phyloP scores from a whole-genome alignment of 768 basidiomycete genomes.

The Leucosporidium scottii region DNA sequence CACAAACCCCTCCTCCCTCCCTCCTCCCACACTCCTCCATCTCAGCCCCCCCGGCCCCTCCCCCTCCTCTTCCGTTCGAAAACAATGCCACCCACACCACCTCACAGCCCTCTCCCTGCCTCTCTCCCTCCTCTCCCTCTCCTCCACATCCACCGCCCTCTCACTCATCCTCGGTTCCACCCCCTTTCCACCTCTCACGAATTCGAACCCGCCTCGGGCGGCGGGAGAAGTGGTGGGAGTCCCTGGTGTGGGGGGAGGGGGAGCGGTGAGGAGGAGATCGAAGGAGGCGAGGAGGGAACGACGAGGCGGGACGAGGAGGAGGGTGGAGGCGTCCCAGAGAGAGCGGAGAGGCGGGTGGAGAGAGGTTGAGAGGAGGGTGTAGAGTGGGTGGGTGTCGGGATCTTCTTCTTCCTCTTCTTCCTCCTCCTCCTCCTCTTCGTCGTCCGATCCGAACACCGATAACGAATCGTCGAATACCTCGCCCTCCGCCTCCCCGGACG shows the following conservation, averaged over 20 bases:
- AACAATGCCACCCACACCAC: not conserved
- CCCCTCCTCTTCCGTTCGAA: not conserved
- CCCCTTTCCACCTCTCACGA: not conserved
- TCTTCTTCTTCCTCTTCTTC: slow-evolving; percentile 3
- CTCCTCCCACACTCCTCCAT: not conserved
- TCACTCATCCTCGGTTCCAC: not conserved
- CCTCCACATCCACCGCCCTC: not conserved
- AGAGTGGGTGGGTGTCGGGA: slow-evolving; percentile 2
- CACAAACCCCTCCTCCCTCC: not conserved
- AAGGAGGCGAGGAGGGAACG: not conserved
- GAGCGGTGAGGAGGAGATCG: not conserved
- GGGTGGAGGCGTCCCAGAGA: not conserved
- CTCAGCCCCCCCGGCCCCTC: not conserved
- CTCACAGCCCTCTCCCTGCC: too few relatives aligned
- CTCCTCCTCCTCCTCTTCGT: not conserved
- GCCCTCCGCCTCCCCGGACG: too few relatives aligned
- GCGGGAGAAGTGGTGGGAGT: not conserved
- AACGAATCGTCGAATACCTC: too few relatives aligned
- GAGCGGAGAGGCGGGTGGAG: not conserved
- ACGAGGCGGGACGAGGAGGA: not conserved
- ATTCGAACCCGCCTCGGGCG: not conserved
- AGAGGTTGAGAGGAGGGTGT: slow-evolving; percentile 1
- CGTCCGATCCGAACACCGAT: not conserved
- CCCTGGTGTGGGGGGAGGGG: not conserved
- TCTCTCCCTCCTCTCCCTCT: not conserved